Percentiles rank a stretch among this genome's conserved stretches.
Evolutionary conservation across 768 basidiomycete species (phyloP).

Genomic region (Amylocystis lapponica): DNA sequence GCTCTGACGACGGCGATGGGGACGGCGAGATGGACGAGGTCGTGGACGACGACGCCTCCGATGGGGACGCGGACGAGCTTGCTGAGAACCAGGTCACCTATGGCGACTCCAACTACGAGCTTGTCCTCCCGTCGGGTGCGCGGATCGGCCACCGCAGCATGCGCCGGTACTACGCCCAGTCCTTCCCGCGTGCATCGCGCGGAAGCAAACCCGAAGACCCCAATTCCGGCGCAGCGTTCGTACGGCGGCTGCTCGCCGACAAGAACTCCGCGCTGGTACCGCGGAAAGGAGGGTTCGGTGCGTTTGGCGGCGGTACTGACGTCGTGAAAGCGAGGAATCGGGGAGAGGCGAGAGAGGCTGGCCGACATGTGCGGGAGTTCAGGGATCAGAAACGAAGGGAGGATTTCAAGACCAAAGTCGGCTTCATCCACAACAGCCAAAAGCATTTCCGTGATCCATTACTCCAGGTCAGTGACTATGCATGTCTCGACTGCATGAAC

Average conservation of each 20-base stretch:
- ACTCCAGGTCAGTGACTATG: conserved; percentile 37
- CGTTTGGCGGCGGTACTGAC: conserved; percentile 74
- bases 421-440: conserved; percentile 75
- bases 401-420: conserved; percentile 81
- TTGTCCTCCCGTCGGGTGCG: conserved; percentile 88
- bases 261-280: conserved; percentile 85
- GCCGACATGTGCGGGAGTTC: conserved; percentile 78
- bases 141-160: conserved; percentile 90
- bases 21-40: conserved; percentile 24
- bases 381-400: conserved; percentile 75
- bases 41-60: conserved; percentile 28
- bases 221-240: conserved; percentile 69
- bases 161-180: conserved; percentile 82
- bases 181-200: conserved; percentile 44
- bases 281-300: conserved; percentile 78
- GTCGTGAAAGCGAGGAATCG: conserved; percentile 87
- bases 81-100: conserved; percentile 54
- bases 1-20: conserved; percentile 28
- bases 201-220: conserved; percentile 48
- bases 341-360: conserved; percentile 94
- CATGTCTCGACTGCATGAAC: not conserved
- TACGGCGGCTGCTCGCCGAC: conserved; percentile 72
- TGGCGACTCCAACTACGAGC: conserved; percentile 78
- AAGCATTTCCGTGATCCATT: conserved; percentile 82
- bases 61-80: conserved; percentile 30